Conservation (phyloP, 768 basidiomycete species). For the Psilocybe subaeruginosa region DNA sequence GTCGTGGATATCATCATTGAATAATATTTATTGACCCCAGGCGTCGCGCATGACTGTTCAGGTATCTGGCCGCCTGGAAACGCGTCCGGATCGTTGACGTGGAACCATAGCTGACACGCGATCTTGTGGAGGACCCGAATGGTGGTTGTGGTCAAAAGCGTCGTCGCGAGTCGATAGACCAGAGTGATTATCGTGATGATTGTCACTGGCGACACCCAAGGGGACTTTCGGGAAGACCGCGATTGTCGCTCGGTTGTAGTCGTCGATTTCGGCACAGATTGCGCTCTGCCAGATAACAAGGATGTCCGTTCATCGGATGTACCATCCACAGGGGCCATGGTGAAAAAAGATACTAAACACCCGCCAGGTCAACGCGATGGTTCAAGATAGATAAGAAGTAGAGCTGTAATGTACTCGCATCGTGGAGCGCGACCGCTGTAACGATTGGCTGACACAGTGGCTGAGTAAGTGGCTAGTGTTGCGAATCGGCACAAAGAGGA, state of each 20-base stretch:
- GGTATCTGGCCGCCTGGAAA: conserved; percentile 10
- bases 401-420: no score
- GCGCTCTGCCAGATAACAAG: neutral
- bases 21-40: conserved; percentile 12
- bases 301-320: neutral
- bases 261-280: neutral
- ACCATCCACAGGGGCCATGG: no score
- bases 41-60: conserved; percentile 3
- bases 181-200: conserved; percentile 11
- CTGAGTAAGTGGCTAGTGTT: no score
- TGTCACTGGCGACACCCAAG: conserved; percentile 2
- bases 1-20: neutral
- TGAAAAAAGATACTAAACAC: no score
- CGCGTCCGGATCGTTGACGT: conserved; percentile 3
- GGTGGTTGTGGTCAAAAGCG: conserved; percentile 7
- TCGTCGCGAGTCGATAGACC: conserved; percentile 10
- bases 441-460: no score
- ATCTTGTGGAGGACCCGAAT: conserved; percentile 5
- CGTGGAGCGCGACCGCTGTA: no score
- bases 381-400: no score
- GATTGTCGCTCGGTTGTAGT: neutral
- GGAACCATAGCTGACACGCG: conserved; percentile 14
- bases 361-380: no score
- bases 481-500: no score
- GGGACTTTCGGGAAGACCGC: neutral